Base-by-base conservation (phyloP, 2,329 filamentous ascomycete genomes). In the Aspergillus vadensis region DNA sequence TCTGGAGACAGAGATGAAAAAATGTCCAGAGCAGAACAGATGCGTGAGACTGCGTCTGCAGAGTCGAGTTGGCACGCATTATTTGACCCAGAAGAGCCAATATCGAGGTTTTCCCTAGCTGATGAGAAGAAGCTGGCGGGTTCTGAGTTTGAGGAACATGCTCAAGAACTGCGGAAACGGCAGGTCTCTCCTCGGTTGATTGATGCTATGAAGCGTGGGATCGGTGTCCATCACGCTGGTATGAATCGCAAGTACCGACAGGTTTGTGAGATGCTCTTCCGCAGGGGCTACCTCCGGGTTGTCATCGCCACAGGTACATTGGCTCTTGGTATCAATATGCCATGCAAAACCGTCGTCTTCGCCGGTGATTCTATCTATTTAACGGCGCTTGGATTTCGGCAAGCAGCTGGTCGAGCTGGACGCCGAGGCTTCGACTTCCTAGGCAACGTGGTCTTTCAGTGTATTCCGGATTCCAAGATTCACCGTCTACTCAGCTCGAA, bases 271-370 rank as follows among this genome's bases (percentile, higher is more conserved):
- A 79, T 69, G 1, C 55, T 66, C 4, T 66, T 70, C 51, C 61
- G 51, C 3, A 62, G 59, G 48, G 61, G 63, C 5, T 92, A 85
- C 69, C 74, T 93, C 43, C 83, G 85, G 7, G 86, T 89, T 1
- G 86, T 93, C 27, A 82, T 93, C 25, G 90, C 90, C 0, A 93
- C 90, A 1, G 90, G 89, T 1, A 92, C 90, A 0, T 81, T 92
- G 21, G 88, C 88, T 1, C 79, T 93, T 5, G 91, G 91, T 78
- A 89, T 94, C 78, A 94, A 91, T 67, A 91, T 91, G 88, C 91
- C 91, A 9, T 93, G 90, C 72, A 91, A 91, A 72, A 94, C 90
- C 1, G 89, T 92, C 0, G 85, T 92, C 1, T 94, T 94, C 72
- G 83, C 82, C 15, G 89, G 89, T 0, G 90, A 93, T 71, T 91